Evolutionary conservation across 352 stramenopile species (phyloP), one percentile per base, ranked within the genome.

Genomic region (Nothophytophthora sp.): DNA sequence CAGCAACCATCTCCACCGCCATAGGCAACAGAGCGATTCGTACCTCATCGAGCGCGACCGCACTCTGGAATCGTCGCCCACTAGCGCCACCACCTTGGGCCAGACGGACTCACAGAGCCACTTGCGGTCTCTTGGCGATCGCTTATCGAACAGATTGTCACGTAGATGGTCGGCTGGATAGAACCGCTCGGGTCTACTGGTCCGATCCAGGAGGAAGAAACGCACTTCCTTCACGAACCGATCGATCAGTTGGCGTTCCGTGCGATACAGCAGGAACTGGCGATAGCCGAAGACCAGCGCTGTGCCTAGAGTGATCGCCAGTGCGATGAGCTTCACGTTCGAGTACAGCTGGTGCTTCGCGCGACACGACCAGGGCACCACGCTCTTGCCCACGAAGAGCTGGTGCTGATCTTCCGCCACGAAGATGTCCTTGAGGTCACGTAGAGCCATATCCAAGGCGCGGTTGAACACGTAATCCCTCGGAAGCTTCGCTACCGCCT

Each of bases 191-290:
- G 67, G 28, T 4, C 50, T 51, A 5, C 64, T 56, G 11, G 70
- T 73, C 25, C 76, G 72, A 35, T 69, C 60, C 11, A 90, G 45
- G 28, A 90, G 51, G 37, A 75, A 76, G 24, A 76, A 88, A 18
- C 79, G 79, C 36, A 85, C 79, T 55, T 90, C 79, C 45, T 86
- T 88, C 20, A 87, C 70, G 19, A 88, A 73, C 0, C 79, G 73
- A 49, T 88, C 76, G 6, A 84, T 56, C 5, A 90, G 48, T 39
- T 70, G 55, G 5, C 66, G 66, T 53, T 86, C 66, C 16, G 68
- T 70, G 16, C 72, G 73, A 20, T 66, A 68, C n/a, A 86, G 29
- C 13, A 65, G 40, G 23, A 71, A 69, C 9, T 69, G 60, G 20
- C 65, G 51, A 27, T 81, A 80, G 1, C 55, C 32, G 38, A 70